Base-by-base conservation (phyloP, 2,329 filamentous ascomycete genomes). In the Aureobasidium uvarum region DNA sequence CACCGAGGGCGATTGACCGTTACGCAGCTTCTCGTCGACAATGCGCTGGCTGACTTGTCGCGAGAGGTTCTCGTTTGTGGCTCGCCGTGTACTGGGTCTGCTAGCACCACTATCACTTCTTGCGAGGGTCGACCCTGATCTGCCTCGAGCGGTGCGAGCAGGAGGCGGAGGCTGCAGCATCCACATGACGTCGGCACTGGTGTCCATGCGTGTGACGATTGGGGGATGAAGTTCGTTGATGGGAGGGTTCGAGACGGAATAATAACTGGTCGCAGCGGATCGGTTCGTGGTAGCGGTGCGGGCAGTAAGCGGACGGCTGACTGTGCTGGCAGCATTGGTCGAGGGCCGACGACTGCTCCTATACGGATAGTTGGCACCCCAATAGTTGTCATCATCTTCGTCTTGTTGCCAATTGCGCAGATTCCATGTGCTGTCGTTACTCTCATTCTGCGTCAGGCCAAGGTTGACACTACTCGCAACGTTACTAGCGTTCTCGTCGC, bases 101-200 rank as follows among this genome's bases (percentile, higher is more conserved):
- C 74, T 75, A 62, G 63, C 52, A 46, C 41, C 81, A 41, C 83
- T 80, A 55, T 69, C 70, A 72, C 86, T 90, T 41, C 81, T 80
- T 69, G 85, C 88, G 63, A 87, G 80, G 71, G 83, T 85, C 7
- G 52, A 52, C 38, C n/a, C 20, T 38, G 46, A 38, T 11, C 23
- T 14, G 14, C 31, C 28, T 3, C 69, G 70, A 93, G 97, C 97
- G 67, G 96, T 83, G 75, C 89, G 92, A 65, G 93, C 92, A 39
- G 89, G 86, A n/a, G 93, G 93, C 1, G 92, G 92, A 2, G 93
- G 93, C 73, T 96, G 91, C 60, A 96, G 81, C 92, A 97, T 96
- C 93, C 93, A 97, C 72, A 84, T 84, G 64, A 90, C 89, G 67
- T 90, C 91, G 64, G 87, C 86, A 20, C 68, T 66, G 13, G 69